A percentile compares a stretch with the other conserved stretches of the same genome.
These are phyloP conservation scores for Neurospora tetrasperma DNA, from an alignment of 495 filamentous ascomycete genomes.

Conservation along the genomic window DNA sequence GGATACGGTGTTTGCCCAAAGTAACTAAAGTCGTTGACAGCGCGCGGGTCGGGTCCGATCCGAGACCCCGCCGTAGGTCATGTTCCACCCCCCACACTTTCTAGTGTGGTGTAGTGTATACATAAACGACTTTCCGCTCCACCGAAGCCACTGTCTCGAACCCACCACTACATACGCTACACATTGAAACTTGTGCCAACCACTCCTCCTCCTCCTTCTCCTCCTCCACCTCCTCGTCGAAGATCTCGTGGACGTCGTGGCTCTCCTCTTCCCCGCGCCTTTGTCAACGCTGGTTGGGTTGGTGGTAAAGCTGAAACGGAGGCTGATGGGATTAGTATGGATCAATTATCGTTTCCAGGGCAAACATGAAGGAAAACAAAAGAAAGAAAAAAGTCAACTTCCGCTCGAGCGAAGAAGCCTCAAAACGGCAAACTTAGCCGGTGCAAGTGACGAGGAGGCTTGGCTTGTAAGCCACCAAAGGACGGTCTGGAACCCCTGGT, in stretches of 20 bases:
- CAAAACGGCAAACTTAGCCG: neutral
- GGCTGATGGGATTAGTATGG: neutral
- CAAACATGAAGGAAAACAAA: neutral
- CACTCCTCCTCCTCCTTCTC: too few relatives aligned
- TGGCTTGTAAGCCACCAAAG: neutral
- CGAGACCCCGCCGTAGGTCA: neutral
- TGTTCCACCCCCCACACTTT: neutral
- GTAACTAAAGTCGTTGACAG: neutral
- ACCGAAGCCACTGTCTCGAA: neutral
- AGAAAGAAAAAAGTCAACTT: neutral
- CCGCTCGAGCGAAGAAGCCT: slow-evolving; percentile 10
- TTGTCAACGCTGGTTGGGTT: neutral
- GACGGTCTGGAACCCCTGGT: neutral
- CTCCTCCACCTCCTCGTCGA: neutral
- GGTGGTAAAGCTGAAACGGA: neutral
- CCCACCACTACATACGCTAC: neutral
- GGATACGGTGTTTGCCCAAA: neutral
- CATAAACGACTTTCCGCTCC: neutral
- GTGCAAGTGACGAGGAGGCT: neutral
- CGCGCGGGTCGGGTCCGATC: neutral
- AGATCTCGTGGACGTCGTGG: neutral
- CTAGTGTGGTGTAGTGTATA: neutral
- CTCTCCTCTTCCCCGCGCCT: neutral
- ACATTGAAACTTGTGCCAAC: neutral
- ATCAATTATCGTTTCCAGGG: neutral